These are phyloP conservation scores for Aspergillus pseudotamarii DNA, from an alignment of 2,329 filamentous ascomycete genomes.

Conservation along the genomic window DNA sequence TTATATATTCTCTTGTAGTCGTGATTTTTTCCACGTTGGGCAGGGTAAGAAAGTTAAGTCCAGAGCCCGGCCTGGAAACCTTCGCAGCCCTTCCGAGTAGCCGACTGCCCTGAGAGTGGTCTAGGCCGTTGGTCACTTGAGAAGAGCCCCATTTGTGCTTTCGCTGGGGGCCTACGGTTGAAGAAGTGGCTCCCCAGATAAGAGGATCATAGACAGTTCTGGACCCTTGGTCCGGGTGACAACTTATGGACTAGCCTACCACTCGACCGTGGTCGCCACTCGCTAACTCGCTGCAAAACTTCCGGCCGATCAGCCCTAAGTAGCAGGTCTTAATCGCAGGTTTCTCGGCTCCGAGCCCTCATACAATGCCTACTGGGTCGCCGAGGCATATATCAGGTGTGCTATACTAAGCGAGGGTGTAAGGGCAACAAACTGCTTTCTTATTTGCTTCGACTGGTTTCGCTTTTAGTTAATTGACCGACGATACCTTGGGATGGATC, in stretches of 20 bases:
- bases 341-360: neutral
- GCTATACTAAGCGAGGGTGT: neutral
- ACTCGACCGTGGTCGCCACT: constrained; percentile 7
- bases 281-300: neutral
- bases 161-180: neutral
- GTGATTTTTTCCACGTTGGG: neutral
- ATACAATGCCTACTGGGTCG: neutral
- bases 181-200: constrained; percentile 9
- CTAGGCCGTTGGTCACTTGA: neutral
- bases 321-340: neutral
- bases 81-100: neutral
- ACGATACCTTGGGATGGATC: neutral
- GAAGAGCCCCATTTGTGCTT: neutral
- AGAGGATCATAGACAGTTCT: constrained; percentile 17
- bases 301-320: neutral
- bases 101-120: neutral
- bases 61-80: neutral
- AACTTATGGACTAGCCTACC: constrained; percentile 13
- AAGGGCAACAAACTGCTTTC: neutral
- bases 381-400: neutral
- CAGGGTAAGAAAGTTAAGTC: neutral
- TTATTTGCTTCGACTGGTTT: neutral
- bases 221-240: neutral
- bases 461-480: neutral
- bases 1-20: neutral